Evolutionary conservation across 805 yeast species (phyloP), one percentile per base, ranked within the genome.

Genomic region (Schwanniomyces occidentalis): DNA sequence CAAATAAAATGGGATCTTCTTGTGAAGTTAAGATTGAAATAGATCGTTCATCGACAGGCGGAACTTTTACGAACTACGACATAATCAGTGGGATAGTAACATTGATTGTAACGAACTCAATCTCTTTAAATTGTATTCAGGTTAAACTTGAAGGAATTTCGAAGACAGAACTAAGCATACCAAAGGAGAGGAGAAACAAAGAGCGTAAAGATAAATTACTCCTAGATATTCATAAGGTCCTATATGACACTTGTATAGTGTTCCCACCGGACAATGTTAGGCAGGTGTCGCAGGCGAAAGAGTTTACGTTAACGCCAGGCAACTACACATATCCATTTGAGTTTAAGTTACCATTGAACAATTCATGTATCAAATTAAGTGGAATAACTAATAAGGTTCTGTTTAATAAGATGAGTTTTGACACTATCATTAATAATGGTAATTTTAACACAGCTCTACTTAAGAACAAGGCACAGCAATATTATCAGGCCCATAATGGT

Each of bases 141-240:
- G 79, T 76, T 27, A 76, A 76, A 44, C 54, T 76, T 10, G 75
- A 74, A 44, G 83, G 81, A 1, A 51, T 71, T 1, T 53, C 78
- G 8, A 52, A 49, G 24, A 57, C 78, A 0, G 55, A 52, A 31
- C 40, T 76, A 13, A 44, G 41, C 8, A 46, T 69, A 1, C 65
- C 70, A 6, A 37, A 30, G 40, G 36, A 18, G 26, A 21, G 10
- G 24, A 30, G 20, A 23, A 56, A 48, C 13, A 38, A 44, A 22
- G 47, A 48, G 4, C 38, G 35, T 25, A 51, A 45, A 28, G 54
- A 49, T 8, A 45, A 45, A 24, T 19, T 46, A 6, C 32, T 64
- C 6, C 51, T 40, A 24, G 76, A 71, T 43, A 49, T 50, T 5
- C 82, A 76, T 47, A 65, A 66, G 37, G 54, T 76, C 7, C 56